Evolutionary conservation across 257 asterid species (phyloP), one percentile per base, ranked within the genome.

Genomic region (Cinchona pubescens): DNA sequence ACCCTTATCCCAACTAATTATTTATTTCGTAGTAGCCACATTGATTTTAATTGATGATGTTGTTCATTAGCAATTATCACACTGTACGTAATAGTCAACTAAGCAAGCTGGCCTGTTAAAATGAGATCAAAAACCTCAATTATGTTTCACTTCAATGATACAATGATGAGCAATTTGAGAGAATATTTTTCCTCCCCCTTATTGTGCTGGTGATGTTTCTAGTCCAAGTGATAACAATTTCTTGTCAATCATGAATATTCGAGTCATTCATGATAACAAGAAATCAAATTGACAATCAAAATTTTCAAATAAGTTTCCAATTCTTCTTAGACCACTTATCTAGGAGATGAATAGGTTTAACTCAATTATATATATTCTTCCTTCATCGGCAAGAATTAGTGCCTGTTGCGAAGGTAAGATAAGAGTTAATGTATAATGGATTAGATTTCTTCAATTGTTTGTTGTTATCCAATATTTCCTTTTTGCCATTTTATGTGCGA

Each of bases 121-220:
- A 16, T 42, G 27, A 40, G 40, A 32, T 21, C 34, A 37, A 12
- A 70, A 70, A 49, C 32, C 5, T 7, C 43, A 29, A 58, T 8
- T 23, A n/a, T n/a, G 0, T 63, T 46, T 14, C 21, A 55, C 15
- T 67, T 67, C 79, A 76, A 68, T 62, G 13, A 43, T 64, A 38
- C 32, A 76, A 69, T 76, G 63, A 76, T 58, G 46, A 32, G 65
- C 40, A 76, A 45, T 32, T 69, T 68, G 75, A 76, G 45, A 30
- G 61, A 70, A 68, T 46, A 30, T 56, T 43, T 43, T 68, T 66
- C 67, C 43, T 16, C 69, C 67, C 43, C 27, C 69, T 19, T 21
- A 53, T 49, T 55, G 40, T 66, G 12, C 42, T 27, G 79, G 56
- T 75, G 43, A 66, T 29, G 59, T 76, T 37, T 40, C 62, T 29